These are phyloP conservation scores for Phallus indusiatus DNA, from an alignment of 768 basidiomycete genomes.

Conservation along the genomic window DNA sequence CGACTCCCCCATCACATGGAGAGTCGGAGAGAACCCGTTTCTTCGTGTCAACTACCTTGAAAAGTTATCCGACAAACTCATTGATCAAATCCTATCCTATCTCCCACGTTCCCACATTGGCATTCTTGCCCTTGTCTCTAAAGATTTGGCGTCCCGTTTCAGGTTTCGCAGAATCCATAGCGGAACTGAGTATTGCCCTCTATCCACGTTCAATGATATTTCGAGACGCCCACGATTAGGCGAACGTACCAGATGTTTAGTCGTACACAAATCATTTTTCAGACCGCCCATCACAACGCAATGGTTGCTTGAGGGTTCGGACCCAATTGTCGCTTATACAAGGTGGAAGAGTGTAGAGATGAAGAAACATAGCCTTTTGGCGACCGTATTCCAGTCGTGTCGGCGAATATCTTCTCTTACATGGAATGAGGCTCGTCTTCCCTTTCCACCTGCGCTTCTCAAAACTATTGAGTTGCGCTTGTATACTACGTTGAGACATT, in stretches of 20 bases:
- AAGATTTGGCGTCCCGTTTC: neutral
- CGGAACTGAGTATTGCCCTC: neutral
- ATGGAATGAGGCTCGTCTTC: slow-evolving; percentile 3
- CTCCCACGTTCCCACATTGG: neutral
- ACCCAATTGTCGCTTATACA: neutral
- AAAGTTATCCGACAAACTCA: neutral
- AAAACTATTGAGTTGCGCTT: neutral
- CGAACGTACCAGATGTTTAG: neutral
- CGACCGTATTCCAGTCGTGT: neutral
- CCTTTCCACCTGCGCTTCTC: neutral
- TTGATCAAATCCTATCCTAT: neutral
- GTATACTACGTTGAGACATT: neutral
- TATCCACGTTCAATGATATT: neutral
- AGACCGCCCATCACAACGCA: neutral
- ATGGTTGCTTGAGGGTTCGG: slow-evolving; percentile 5
- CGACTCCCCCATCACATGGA: neutral
- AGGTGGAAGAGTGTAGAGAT: neutral
- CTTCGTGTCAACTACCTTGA: neutral
- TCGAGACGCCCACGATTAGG: neutral
- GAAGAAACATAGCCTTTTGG: neutral
- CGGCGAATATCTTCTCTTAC: neutral
- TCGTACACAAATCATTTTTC: neutral
- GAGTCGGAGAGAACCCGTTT: neutral
- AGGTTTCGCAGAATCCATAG: slow-evolving; percentile 3
- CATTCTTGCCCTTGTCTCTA: neutral